Evolutionary conservation across 2,329 filamentous ascomycete species (phyloP).

Genomic region (Alternaria tenuissima): DNA sequence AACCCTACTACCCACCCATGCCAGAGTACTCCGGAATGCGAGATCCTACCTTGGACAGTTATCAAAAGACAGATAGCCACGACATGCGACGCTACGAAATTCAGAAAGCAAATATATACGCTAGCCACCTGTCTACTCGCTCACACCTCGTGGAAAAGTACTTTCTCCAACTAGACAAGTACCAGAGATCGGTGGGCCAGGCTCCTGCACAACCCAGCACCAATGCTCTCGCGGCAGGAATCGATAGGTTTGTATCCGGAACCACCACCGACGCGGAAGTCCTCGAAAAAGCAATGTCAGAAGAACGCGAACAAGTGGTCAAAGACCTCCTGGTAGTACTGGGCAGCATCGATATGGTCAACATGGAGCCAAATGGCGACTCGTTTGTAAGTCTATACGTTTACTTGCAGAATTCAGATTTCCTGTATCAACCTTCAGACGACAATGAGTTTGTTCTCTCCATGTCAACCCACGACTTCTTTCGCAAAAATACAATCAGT

Average conservation of each 20-base stretch:
- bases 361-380: slow-evolving; percentile 77
- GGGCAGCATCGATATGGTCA: slow-evolving; percentile 79
- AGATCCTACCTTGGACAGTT: slow-evolving; percentile 34
- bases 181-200: slow-evolving; percentile 56
- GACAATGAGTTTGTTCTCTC: slow-evolving; percentile 9
- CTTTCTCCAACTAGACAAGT: slow-evolving; percentile 76
- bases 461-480: slow-evolving; percentile 16
- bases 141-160: slow-evolving; percentile 89
- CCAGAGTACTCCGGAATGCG: slow-evolving; percentile 45
- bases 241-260: slow-evolving; percentile 39
- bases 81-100: slow-evolving; percentile 72
- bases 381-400: slow-evolving; percentile 64
- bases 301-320: slow-evolving; percentile 82
- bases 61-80: slow-evolving; percentile 36
- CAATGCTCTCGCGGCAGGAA: slow-evolving; percentile 33
- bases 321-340: slow-evolving; percentile 79
- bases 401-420: slow-evolving; percentile 22
- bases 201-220: slow-evolving; percentile 50
- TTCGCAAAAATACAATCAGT: slow-evolving; percentile 14
- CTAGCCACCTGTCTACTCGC: slow-evolving; percentile 79
- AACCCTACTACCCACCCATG: slow-evolving; percentile 49
- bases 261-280: slow-evolving; percentile 46
- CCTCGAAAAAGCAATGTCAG: slow-evolving; percentile 71
- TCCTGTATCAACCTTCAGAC: slow-evolving; percentile 14
- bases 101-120: slow-evolving; percentile 89